Base-by-base conservation (phyloP, 768 basidiomycete species). In the Kwoniella bestiolae region DNA sequence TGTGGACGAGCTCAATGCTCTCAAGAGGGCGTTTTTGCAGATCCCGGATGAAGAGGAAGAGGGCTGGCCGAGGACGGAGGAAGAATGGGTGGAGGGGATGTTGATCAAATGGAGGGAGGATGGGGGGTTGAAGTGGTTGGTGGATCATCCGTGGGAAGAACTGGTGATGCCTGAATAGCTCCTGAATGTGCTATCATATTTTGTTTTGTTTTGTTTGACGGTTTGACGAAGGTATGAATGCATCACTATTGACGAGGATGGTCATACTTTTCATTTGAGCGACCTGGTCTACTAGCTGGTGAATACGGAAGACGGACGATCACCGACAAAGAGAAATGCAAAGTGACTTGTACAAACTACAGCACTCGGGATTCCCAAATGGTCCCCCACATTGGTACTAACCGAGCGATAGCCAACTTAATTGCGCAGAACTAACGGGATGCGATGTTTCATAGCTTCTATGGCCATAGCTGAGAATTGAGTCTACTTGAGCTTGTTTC, bases 31-130 rank as follows among this genome's bases (percentile, higher is more conserved):
- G 5, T 62, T 62, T 28, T 29, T 25, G 32, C 14, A 34, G 14
- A 28, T 16, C 7, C 16, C 31, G 32, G 38, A 52, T 38, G 50
- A 44, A 14, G 21, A 25, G 16, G 4, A 21, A 21, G 49, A 9
- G 12, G 50, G 18, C 12, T 7, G 8, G n/a, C 29, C 34, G 4
- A 38, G 21, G 34, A 50, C 46, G 23, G 26, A 25, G 38, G 60
- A 35, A n/a, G 51, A 62, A n/a, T 62, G 60, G 60, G 34, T 25
- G n/a, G 47, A 35, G 32, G 14, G 21, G 11, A 34, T 38, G 47
- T 25, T n/a, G n/a, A 18, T 45, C 0, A 44, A 46, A 47, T 52
- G 18, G 31, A 23, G 21, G 21, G 35, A 58, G 2, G 56, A 58
- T 28, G 5, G 25, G 12, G 41, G 41, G 3, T 35, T 58, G 56